Base-by-base conservation (phyloP, 768 basidiomycete species). In the Suillus bovinus region DNA sequence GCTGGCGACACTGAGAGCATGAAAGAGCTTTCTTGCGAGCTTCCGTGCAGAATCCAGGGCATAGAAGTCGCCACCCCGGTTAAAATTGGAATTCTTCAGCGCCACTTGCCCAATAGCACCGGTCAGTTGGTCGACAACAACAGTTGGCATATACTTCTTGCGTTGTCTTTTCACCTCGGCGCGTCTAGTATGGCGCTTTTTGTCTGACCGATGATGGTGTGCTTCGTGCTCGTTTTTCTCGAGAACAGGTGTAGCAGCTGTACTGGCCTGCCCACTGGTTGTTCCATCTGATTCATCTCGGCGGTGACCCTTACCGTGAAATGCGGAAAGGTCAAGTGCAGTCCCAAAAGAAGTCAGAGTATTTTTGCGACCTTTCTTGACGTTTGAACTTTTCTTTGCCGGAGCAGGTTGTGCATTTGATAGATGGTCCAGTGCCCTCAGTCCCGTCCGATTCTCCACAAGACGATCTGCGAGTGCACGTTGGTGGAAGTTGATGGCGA, bases 401-500 rank as follows among this genome's bases (percentile, higher is more conserved):
- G 76, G 67, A 5, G 77, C 65, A 5, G 82, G 81, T 8, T 86
- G 84, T 5, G 86, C 87, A 69, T 87, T 87, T 4, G 90, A 91
- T 39, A 92, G 80, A 33, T 80, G 80, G 71, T 91, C 90, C 24
- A 93, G 79, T 2, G 87, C 89, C 67, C 82, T 85, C 34, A 93
- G 77, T 10, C 86, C 91, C 41, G 88, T 75, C 36, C 81, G 81
- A 66, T 92, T 93, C 72, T 90, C 89, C 9, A 79, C 77, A 17
- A 92, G 75, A 41, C 90, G 86, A 60, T 92, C 90, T 11, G 88
- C 85, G 24, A 92, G 82, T 2, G 90, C 89, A 60, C 84, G 88
- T 65, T 85, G 81, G 71, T 93, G 90, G 71, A 93, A 93, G 66
- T 85, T 89, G 75, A 91, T 91, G 33, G 91, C 90, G 50, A 92